Conservation (phyloP, 768 basidiomycete genomes). For the Boletus pseudopeckii region DNA sequence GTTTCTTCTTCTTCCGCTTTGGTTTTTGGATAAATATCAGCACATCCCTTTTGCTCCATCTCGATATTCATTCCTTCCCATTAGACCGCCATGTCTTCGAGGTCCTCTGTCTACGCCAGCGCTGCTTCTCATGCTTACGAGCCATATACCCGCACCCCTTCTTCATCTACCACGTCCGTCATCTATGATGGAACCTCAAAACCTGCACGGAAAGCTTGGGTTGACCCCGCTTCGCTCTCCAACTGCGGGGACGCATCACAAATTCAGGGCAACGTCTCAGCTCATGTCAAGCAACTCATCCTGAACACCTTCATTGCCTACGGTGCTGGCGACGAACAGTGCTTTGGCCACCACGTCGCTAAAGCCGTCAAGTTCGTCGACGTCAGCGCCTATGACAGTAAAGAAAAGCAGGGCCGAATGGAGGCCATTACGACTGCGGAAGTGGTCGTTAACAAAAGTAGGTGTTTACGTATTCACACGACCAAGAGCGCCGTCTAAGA, state of each 20-base stretch:
- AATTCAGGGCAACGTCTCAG: slow-evolving; percentile 62
- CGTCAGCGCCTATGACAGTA: slow-evolving; percentile 47
- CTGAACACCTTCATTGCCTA: slow-evolving; percentile 67
- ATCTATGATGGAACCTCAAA: slow-evolving; percentile 22
- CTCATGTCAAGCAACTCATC: slow-evolving; percentile 62
- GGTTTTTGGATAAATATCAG: slow-evolving; percentile 30
- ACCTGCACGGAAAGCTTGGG: slow-evolving; percentile 45
- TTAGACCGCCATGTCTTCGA: slow-evolving; percentile 24
- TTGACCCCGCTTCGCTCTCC: slow-evolving; percentile 63
- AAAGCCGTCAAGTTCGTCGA: slow-evolving; percentile 58
- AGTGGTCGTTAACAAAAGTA: slow-evolving; percentile 59
- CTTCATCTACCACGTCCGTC: slow-evolving; percentile 27
- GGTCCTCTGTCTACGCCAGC: slow-evolving; percentile 26
- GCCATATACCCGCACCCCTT: slow-evolving; percentile 17
- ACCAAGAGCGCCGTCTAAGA: slow-evolving; percentile 1
- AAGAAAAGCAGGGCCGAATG: slow-evolving; percentile 47
- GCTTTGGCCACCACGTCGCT: slow-evolving; percentile 61
- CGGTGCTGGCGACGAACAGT: slow-evolving; percentile 62
- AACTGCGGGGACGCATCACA: slow-evolving; percentile 52
- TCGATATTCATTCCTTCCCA: slow-evolving; percentile 1
- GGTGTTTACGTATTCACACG: slow-evolving; percentile 14
- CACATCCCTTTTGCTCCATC: background rate
- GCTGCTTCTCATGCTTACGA: slow-evolving; percentile 29
- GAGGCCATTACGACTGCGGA: slow-evolving; percentile 65
- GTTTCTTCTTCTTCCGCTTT: slow-evolving; percentile 9